A percentile compares a stretch with the other conserved stretches of the same genome.
phyloP scores from a whole-genome alignment of 2,329 filamentous ascomycete species.

The Beauveria caledonica region DNA sequence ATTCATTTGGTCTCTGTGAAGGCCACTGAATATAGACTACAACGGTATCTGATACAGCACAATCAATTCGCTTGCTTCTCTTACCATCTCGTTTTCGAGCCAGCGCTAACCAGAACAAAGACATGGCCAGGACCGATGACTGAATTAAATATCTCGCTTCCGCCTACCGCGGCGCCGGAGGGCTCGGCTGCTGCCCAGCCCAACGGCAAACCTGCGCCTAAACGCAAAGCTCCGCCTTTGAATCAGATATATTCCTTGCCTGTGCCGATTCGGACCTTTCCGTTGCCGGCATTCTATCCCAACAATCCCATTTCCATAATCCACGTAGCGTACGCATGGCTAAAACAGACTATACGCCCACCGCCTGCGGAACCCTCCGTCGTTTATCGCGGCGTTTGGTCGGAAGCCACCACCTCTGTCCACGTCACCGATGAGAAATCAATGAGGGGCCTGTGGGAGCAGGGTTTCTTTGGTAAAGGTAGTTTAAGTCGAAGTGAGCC shows the following conservation, averaged over 20 bases:
- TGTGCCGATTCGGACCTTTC: conserved; percentile 71
- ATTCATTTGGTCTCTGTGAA: conserved; percentile 54
- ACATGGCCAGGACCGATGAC: not conserved
- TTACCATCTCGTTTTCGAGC: conserved; percentile 11
- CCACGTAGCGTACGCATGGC: conserved; percentile 68
- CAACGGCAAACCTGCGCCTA: conserved; percentile 18
- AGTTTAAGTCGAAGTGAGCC: conserved; percentile 89
- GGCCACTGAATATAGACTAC: conserved; percentile 73
- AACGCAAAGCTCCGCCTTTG: conserved; percentile 34
- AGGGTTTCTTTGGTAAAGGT: conserved; percentile 96
- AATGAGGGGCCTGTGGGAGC: conserved; percentile 82
- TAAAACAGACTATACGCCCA: conserved; percentile 62
- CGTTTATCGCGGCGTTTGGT: conserved; percentile 69
- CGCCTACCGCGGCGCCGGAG: conserved; percentile 12
- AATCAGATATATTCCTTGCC: conserved; percentile 75
- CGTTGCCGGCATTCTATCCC: conserved; percentile 80
- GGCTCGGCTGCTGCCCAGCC: conserved; percentile 17
- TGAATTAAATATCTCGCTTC: not conserved
- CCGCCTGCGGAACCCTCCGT: conserved; percentile 56
- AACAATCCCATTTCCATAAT: conserved; percentile 86
- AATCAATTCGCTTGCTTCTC: not conserved
- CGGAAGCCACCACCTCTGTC: conserved; percentile 70
- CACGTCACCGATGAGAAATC: conserved; percentile 71
- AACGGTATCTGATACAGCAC: conserved; percentile 82
- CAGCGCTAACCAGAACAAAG: conserved; percentile 6